Conservation (phyloP, 1,139 yeast species). For the Candida sp. region DNA sequence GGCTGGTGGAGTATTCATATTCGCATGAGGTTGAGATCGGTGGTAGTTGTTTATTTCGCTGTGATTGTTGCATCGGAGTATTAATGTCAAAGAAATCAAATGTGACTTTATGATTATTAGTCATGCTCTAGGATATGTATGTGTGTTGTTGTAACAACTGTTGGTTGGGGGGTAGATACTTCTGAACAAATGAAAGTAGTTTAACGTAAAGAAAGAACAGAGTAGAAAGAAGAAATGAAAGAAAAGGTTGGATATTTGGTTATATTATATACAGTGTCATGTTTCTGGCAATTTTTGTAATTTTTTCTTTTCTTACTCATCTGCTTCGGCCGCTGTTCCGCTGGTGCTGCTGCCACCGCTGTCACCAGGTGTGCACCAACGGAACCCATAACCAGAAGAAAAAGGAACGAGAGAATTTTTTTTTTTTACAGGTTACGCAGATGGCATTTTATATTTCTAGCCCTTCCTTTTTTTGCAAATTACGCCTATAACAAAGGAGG, state of each 20-base stretch:
- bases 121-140: background rate
- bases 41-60: background rate
- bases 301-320: background rate
- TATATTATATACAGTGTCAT: background rate
- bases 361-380: conserved; percentile 1
- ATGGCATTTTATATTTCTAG: background rate
- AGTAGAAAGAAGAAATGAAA: background rate
- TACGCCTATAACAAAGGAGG: background rate
- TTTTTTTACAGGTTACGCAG: background rate
- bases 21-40: background rate
- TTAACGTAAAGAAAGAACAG: background rate
- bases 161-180: background rate
- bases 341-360: background rate
- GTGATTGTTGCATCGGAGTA: conserved; percentile 4
- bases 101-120: background rate
- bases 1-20: conserved; percentile 2
- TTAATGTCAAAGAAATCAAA: conserved; percentile 6
- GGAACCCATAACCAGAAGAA: background rate
- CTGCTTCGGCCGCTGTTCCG: background rate
- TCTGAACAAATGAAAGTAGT: background rate
- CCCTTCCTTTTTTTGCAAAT: background rate
- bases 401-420: background rate
- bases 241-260: background rate
- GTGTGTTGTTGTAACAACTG: background rate
- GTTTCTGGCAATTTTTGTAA: background rate